Percentiles rank a stretch among this genome's conserved stretches.
Conservation (phyloP, 371 early-diverging fungal species). For the Batrachochytrium dendrobatidis region DNA sequence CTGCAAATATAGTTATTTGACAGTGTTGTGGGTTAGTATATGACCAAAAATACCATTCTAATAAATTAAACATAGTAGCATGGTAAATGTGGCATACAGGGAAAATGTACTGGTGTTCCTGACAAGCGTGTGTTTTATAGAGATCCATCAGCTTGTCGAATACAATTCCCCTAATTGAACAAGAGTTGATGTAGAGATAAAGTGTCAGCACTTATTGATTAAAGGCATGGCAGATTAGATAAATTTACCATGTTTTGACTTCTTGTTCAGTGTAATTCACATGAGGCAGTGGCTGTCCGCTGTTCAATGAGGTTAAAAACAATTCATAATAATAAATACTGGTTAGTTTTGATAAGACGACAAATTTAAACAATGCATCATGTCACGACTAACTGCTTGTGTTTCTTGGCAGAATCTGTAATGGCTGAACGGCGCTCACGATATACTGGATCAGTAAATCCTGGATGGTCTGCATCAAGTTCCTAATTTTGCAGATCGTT, state of each 20-base stretch:
- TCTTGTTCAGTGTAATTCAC: constrained; percentile 80
- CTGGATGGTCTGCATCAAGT: constrained; percentile 86
- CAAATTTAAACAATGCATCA: too few relatives aligned
- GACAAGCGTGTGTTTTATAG: constrained; percentile 84
- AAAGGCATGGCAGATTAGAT: not conserved
- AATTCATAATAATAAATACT: too few relatives aligned
- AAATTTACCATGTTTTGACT: constrained; percentile 62
- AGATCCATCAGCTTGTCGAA: constrained; percentile 67
- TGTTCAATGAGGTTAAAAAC: constrained; percentile 12
- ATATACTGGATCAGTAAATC: constrained; percentile 82
- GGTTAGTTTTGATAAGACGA: too few relatives aligned
- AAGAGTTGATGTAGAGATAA: not conserved
- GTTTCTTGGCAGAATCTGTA: constrained; percentile 75
- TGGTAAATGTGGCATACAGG: constrained; percentile 35
- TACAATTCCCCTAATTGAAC: constrained; percentile 53
- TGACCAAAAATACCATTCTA: not conserved
- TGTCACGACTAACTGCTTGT: constrained; percentile 56
- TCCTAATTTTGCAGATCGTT: constrained; percentile 12
- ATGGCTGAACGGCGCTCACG: constrained; percentile 81
- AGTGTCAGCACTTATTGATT: too few relatives aligned
- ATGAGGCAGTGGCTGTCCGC: constrained; percentile 74
- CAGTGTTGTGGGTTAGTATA: not conserved
- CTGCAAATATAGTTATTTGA: constrained; percentile 3
- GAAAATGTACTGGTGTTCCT: constrained; percentile 85
- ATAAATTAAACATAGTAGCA: not conserved